A percentile compares a stretch with the other conserved stretches of the same genome.
These are phyloP conservation scores for Erythrobasidium hasegawianum DNA, from an alignment of 1,284 basidiomycete species.

Conservation along the genomic window DNA sequence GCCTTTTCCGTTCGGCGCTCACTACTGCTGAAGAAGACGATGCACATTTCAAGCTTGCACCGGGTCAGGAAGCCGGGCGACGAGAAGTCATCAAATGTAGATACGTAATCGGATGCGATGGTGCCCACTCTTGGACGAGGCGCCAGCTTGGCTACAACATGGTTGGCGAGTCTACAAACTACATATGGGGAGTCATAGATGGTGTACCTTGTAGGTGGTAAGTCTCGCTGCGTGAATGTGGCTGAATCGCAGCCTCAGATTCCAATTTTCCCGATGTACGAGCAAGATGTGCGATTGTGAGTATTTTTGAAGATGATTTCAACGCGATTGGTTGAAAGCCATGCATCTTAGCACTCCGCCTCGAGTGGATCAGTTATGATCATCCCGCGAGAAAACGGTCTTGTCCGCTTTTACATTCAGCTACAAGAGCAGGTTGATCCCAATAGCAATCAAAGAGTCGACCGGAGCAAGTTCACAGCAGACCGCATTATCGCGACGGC, in stretches of 20 bases:
- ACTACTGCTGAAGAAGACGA: slow-evolving; percentile 40
- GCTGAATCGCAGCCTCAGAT: no score
- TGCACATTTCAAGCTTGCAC: neutral
- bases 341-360: slow-evolving; percentile 46
- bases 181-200: slow-evolving; percentile 48
- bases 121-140: slow-evolving; percentile 47
- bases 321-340: no score
- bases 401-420: slow-evolving; percentile 44
- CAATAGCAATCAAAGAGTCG: no score
- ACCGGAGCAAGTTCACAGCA: slow-evolving; percentile 51
- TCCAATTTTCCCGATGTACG: slow-evolving; percentile 24
- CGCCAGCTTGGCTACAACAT: slow-evolving; percentile 45
- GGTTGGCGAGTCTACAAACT: slow-evolving; percentile 47
- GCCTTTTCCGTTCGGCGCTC: slow-evolving; percentile 45
- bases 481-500: slow-evolving; percentile 61
- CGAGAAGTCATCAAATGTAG: slow-evolving; percentile 45
- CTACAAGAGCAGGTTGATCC: slow-evolving; percentile 25
- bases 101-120: slow-evolving; percentile 49
- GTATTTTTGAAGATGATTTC: no score
- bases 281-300: no score
- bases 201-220: slow-evolving; percentile 39
- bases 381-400: slow-evolving; percentile 46
- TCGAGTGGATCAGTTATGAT: slow-evolving; percentile 45
- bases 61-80: slow-evolving; percentile 22
- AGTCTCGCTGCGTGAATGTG: no score